A percentile compares a stretch with the other conserved stretches of the same genome.
phyloP scores from a whole-genome alignment of 2,329 filamentous ascomycete species.

The Alternaria angustiovoidea region DNA sequence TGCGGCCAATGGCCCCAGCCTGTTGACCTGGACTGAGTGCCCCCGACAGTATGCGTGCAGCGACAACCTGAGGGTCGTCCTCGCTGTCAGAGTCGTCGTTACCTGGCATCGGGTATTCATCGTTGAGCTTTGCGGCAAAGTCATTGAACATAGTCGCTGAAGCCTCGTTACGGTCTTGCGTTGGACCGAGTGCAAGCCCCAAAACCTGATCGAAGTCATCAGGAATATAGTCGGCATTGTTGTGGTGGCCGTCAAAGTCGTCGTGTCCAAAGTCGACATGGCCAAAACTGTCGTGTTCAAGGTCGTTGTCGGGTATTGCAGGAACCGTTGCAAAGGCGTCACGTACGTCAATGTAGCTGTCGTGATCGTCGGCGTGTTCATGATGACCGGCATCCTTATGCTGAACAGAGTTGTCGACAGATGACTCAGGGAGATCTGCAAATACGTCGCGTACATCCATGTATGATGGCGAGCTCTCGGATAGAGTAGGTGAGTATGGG shows the following conservation, averaged over 20 bases:
- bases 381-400: not conserved
- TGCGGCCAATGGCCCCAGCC: not conserved
- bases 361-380: not conserved
- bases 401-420: not conserved
- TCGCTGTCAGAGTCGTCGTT: not conserved
- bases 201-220: not conserved
- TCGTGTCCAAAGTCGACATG: not conserved
- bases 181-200: not conserved
- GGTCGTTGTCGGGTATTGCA: not conserved
- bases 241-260: not conserved
- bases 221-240: not conserved
- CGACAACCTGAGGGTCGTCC: not conserved
- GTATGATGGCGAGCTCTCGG: not conserved
- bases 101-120: not conserved
- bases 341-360: not conserved
- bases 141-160: not conserved
- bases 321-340: not conserved
- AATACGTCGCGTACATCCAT: not conserved
- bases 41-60: not conserved
- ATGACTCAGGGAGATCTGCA: not conserved
- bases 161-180: not conserved
- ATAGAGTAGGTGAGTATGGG: not conserved
- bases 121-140: not conserved
- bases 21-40: slow-evolving; percentile 2
- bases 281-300: not conserved